Base-by-base conservation (phyloP, 2,329 filamentous ascomycete species). In the Davidsoniella virescens region DNA sequence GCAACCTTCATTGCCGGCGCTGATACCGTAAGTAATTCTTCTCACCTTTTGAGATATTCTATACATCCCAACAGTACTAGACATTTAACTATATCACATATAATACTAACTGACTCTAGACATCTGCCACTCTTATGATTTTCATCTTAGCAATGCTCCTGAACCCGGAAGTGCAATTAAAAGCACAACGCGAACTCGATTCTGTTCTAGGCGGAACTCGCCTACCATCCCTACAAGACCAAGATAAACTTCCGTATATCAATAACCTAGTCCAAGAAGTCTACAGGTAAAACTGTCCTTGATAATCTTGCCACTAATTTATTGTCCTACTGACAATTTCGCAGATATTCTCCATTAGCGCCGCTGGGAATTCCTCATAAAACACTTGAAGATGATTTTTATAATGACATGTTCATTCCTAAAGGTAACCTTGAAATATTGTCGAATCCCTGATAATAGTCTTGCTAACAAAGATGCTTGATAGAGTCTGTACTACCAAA, bases 391-490 rank as follows among this genome's bases (percentile, higher is more conserved):
- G 74, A 79, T 52, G 76, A 80, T 55, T 62, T 70, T 26, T 80
- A 78, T 56, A 64, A 71, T 20, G 73, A 69, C 44, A 73, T 75
- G 63, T 68, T 70, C 54, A 76, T 80, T 53, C 74, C 73, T 10
- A 70, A 69, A 54, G 75, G 75, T 61, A 54, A 37, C 50, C 8
- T 16, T 9, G 4, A 5, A 10, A 40, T 38, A 33, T n/a, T 29
- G n/a, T 10, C 42, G 5, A 25, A 25, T 14, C 23, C 36, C 3
- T 12, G 7, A 4, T 16, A 5, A 10, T 18, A 12, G 7, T 16
- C 12, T 10, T 8, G 29, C 42, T 44, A 44, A 44, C 23, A 44
- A 14, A 14, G 5, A n/a, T 18, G 20, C 3, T 4, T 20, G 20
- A 20, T 23, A 44, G 42, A 20, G 42, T 44, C 29, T 17, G 42